Evolutionary conservation across 306 rosid genomes (phyloP).

Genomic region (Cyamopsis tetragonoloba): DNA sequence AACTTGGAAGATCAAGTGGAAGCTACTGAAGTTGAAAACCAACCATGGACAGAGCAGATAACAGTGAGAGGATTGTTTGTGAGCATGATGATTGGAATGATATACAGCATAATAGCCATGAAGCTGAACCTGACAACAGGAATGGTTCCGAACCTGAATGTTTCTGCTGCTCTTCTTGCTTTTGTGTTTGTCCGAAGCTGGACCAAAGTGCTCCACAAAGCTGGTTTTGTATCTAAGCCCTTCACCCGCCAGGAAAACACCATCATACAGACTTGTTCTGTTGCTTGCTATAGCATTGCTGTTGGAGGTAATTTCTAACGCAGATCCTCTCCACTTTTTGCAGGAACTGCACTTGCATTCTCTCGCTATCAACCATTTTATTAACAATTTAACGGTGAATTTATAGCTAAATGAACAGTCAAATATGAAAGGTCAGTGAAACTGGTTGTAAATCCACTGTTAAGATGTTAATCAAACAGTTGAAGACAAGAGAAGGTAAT

Average conservation of each 20-base stretch:
- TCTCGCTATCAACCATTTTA: no score
- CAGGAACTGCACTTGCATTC: no score
- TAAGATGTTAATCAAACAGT: no score
- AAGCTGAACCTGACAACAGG: constrained; percentile 92
- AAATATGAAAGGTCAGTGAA: no score
- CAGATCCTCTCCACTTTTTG: no score
- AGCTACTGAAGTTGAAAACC: constrained; percentile 25
- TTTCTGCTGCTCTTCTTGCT: constrained; percentile 86
- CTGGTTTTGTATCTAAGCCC: constrained; percentile 66
- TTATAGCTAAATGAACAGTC: no score
- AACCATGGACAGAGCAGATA: constrained; percentile 64
- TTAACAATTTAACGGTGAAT: no score
- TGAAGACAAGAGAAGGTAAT: no score
- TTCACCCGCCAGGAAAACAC: constrained; percentile 92
- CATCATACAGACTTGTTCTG: constrained; percentile 84
- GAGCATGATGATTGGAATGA: constrained; percentile 65
- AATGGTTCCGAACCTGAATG: constrained; percentile 73
- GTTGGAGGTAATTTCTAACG: no score
- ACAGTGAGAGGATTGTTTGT: constrained; percentile 74
- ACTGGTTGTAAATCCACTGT: no score
- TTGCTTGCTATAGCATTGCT: constrained; percentile 88
- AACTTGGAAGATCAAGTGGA: constrained; percentile 27
- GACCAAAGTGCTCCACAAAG: constrained; percentile 54
- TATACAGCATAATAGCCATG: constrained; percentile 77
- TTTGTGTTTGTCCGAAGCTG: constrained; percentile 66